A percentile compares a stretch with the other conserved stretches of the same genome.
These are phyloP conservation scores for Clausena lansium DNA, from an alignment of 345 rosid species.

Conservation along the genomic window DNA sequence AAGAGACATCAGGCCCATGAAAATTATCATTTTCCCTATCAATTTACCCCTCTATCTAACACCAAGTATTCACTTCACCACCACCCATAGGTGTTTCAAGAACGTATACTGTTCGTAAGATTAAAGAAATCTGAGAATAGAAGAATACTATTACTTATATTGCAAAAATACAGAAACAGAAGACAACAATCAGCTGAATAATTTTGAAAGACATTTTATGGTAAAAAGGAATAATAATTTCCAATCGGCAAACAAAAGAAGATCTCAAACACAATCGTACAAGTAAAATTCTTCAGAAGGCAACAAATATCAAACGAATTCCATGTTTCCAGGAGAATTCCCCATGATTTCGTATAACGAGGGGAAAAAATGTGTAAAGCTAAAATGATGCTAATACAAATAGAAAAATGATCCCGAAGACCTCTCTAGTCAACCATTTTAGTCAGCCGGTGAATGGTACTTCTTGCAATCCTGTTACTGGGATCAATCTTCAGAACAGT, in stretches of 20 bases:
- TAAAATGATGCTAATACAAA: slow-evolving; percentile 13
- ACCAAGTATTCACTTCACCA: not conserved
- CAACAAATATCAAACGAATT: slow-evolving; percentile 1
- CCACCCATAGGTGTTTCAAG: not conserved
- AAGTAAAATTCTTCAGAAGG: slow-evolving; percentile 13
- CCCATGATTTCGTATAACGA: slow-evolving; percentile 9
- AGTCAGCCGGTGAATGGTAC: slow-evolving; percentile 88
- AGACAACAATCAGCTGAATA: not conserved
- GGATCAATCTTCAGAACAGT: slow-evolving; percentile 92
- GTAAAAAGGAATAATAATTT: slow-evolving; percentile 4
- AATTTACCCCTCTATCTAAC: not conserved
- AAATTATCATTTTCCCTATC: not conserved
- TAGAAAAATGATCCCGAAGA: not conserved
- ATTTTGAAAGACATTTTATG: not conserved
- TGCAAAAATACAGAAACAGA: not conserved
- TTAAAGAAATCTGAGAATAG: not conserved
- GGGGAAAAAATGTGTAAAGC: slow-evolving; percentile 10
- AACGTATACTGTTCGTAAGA: not conserved
- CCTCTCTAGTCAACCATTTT: slow-evolving; percentile 64
- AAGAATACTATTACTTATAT: not conserved
- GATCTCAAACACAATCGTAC: slow-evolving; percentile 18
- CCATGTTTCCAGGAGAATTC: slow-evolving; percentile 2
- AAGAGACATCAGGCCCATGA: not conserved
- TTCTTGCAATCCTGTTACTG: slow-evolving; percentile 80
- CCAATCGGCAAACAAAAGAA: not conserved